Evolutionary conservation across 2,329 filamentous ascomycete species (phyloP).

Genomic region (Neonectria faginata): DNA sequence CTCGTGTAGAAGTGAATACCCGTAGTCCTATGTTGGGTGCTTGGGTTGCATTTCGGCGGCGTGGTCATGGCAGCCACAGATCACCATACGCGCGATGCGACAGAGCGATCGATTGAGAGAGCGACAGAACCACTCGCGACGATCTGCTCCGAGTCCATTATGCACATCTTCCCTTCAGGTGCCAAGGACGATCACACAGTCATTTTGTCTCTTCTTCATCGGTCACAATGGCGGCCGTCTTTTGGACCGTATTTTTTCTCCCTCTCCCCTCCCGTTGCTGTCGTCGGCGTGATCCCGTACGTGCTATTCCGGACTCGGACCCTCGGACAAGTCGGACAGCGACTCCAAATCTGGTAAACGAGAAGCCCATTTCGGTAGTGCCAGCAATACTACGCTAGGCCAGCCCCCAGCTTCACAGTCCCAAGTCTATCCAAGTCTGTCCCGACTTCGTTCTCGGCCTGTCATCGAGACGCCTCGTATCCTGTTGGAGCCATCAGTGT

Average conservation of each 20-base stretch:
- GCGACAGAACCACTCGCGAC: background rate
- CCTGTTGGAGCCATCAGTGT: background rate
- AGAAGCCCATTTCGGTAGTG: slow-evolving; percentile 8
- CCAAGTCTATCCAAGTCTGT: background rate
- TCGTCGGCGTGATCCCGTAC: background rate
- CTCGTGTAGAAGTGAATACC: background rate
- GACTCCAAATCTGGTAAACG: slow-evolving; percentile 11
- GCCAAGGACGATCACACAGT: background rate
- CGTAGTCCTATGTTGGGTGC: background rate
- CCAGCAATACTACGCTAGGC: background rate
- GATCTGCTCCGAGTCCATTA: background rate
- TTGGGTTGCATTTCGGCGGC: background rate
- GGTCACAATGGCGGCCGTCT: background rate
- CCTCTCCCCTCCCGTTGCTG: too few relatives aligned
- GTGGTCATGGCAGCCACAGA: slow-evolving; percentile 1
- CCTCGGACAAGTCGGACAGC: background rate
- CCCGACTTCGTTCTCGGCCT: background rate
- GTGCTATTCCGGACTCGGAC: background rate
- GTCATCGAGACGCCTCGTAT: background rate
- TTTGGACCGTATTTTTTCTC: too few relatives aligned
- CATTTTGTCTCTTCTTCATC: background rate
- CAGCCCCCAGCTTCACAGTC: background rate
- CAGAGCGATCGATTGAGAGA: background rate
- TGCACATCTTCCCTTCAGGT: background rate
- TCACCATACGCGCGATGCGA: slow-evolving; percentile 6